These are phyloP conservation scores for Dendrobium catenatum DNA, from an alignment of 106 monocot species.

Conservation along the genomic window DNA sequence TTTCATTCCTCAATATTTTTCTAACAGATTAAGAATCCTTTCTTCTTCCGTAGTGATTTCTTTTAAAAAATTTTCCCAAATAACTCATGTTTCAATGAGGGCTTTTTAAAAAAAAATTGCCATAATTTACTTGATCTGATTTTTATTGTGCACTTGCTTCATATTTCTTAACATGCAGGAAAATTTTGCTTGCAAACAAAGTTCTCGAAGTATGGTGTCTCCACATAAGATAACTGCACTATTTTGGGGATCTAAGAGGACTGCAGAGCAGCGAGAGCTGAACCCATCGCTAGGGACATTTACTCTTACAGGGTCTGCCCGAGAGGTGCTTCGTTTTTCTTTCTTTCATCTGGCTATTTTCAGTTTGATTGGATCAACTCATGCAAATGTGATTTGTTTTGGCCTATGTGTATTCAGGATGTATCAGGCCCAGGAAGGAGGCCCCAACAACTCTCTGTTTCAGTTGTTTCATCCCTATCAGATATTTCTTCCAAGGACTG, in stretches of 20 bases:
- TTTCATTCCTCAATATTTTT: background rate
- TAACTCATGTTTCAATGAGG: background rate
- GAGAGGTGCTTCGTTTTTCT: slow-evolving; percentile 38
- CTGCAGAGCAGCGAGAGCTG: slow-evolving; percentile 19
- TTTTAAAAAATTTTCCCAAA: background rate
- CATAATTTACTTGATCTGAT: background rate
- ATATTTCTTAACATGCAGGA: slow-evolving; percentile 14
- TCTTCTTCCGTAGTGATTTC: background rate
- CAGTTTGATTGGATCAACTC: background rate
- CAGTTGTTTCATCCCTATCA: slow-evolving; percentile 67
- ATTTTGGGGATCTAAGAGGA: slow-evolving; percentile 69
- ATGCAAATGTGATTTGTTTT: slow-evolving; percentile 8
- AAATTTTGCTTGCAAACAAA: slow-evolving; percentile 1
- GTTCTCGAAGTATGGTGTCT: slow-evolving; percentile 1
- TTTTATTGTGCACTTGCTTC: background rate
- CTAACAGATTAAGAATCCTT: background rate
- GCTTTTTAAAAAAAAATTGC: background rate
- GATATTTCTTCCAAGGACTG: slow-evolving; percentile 70
- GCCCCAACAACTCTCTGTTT: slow-evolving; percentile 40
- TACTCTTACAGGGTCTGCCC: slow-evolving; percentile 35
- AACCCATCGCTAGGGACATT: slow-evolving; percentile 52
- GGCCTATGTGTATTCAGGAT: slow-evolving; percentile 24
- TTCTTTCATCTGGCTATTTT: background rate
- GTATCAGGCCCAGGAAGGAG: slow-evolving; percentile 12
- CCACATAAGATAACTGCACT: slow-evolving; percentile 45